Conservation (phyloP, 208 protist species). For the Vickermania spadyakhi region DNA sequence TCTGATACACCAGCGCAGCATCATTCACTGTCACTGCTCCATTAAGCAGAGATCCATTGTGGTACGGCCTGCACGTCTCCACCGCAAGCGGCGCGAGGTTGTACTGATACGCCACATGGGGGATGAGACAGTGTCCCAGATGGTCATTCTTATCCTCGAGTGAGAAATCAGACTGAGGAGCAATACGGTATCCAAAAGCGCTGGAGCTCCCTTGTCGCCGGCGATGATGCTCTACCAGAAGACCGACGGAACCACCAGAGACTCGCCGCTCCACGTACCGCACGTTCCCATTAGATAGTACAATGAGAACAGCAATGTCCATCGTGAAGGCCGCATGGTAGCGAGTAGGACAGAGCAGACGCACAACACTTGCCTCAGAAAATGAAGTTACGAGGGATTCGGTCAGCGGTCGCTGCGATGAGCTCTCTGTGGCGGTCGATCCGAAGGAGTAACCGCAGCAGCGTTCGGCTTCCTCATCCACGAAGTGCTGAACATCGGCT, state of each 20-base stretch:
- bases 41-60: slow-evolving; percentile 2
- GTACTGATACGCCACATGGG: slow-evolving; percentile 62
- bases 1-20: slow-evolving; percentile 25
- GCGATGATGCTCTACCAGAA: slow-evolving; percentile 35
- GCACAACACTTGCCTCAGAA: slow-evolving; percentile 32
- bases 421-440: no score
- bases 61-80: slow-evolving; percentile 5
- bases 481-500: slow-evolving; percentile 24
- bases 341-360: slow-evolving; percentile 41
- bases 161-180: background rate
- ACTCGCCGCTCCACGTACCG: slow-evolving; percentile 48
- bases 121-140: slow-evolving; percentile 5
- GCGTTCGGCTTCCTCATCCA: background rate
- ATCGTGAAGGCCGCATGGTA: slow-evolving; percentile 37
- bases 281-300: slow-evolving; percentile 40
- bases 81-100: slow-evolving; percentile 18
- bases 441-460: slow-evolving; percentile 2
- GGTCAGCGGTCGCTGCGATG: slow-evolving; percentile 11
- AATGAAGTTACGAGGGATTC: slow-evolving; percentile 27
- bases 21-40: slow-evolving; percentile 22
- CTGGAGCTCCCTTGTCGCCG: slow-evolving; percentile 5
- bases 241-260: slow-evolving; percentile 34
- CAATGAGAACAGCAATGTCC: slow-evolving; percentile 53
- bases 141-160: no score
- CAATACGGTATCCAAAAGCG: background rate